phyloP scores from a whole-genome alignment of 495 filamentous ascomycete species.

The Paragyromitra xinjiangensis region DNA sequence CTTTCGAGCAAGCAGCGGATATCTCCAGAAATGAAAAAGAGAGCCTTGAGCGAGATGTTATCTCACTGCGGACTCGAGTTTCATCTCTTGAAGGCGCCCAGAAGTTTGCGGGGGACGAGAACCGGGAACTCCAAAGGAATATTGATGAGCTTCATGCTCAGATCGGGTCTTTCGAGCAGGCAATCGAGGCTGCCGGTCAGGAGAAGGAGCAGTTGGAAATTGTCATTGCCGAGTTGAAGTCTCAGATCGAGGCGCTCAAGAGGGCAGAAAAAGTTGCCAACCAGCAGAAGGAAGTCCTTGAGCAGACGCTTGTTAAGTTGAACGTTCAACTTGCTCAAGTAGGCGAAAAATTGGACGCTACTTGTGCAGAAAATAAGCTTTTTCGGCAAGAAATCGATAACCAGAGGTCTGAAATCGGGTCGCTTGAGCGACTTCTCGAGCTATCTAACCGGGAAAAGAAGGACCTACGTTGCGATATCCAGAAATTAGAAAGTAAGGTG shows the following conservation, averaged over 20 bases:
- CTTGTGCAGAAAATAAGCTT: slow-evolving; percentile 44
- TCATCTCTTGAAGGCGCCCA: slow-evolving; percentile 37
- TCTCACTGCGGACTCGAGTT: slow-evolving; percentile 30
- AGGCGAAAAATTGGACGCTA: slow-evolving; percentile 33
- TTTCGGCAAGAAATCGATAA: slow-evolving; percentile 41
- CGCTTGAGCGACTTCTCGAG: slow-evolving; percentile 36
- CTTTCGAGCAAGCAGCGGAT: slow-evolving; percentile 32
- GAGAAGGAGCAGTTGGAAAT: slow-evolving; percentile 38
- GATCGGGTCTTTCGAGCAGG: slow-evolving; percentile 44
- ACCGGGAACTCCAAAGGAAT: slow-evolving; percentile 27
- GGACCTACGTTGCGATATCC: slow-evolving; percentile 26
- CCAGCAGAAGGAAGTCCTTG: slow-evolving; percentile 39
- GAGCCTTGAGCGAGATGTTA: slow-evolving; percentile 39
- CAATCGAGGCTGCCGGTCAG: slow-evolving; percentile 15
- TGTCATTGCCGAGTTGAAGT: slow-evolving; percentile 26
- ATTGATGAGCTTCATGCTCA: slow-evolving; percentile 31
- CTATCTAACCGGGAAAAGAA: slow-evolving; percentile 41
- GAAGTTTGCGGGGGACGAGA: slow-evolving; percentile 29
- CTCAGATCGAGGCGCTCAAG: slow-evolving; percentile 43
- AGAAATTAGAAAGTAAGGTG: slow-evolving; percentile 34
- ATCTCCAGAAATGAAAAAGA: slow-evolving; percentile 31
- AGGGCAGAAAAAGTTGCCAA: slow-evolving; percentile 29
- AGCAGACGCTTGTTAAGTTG: slow-evolving; percentile 22
- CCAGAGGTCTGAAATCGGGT: slow-evolving; percentile 33
- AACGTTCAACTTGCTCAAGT: slow-evolving; percentile 28